phyloP scores from a whole-genome alignment of 192 early-diverging fungal genomes.

The Backusella westeae region DNA sequence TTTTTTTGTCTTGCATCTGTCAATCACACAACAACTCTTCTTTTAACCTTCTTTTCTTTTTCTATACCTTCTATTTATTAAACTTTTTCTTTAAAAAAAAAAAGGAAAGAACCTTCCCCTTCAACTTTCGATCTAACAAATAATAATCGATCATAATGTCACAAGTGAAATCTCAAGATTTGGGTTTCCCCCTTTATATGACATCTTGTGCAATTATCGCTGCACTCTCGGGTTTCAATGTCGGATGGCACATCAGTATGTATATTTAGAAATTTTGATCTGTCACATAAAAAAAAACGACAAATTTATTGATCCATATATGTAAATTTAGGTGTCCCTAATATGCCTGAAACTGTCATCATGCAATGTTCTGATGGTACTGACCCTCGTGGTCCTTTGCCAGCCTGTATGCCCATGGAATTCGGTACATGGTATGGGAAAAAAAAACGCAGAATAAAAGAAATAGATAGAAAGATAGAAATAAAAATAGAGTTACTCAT shows the following conservation, averaged over 20 bases:
- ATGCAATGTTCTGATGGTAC: slow-evolving; percentile 27
- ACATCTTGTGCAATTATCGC: slow-evolving; percentile 26
- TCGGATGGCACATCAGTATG: slow-evolving; percentile 38
- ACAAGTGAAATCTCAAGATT: slow-evolving; percentile 16
- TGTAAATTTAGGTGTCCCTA: slow-evolving; percentile 29
- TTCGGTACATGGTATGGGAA: slow-evolving; percentile 31
- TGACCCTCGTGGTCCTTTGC: slow-evolving; percentile 4
- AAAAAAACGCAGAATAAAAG: background rate
- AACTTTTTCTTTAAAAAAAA: slow-evolving; percentile 7
- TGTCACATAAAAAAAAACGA: background rate
- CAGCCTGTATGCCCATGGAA: slow-evolving; percentile 37
- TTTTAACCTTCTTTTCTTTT: slow-evolving; percentile 11
- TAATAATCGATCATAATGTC: slow-evolving; percentile 7
- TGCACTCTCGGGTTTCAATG: slow-evolving; percentile 34
- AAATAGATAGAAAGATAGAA: background rate
- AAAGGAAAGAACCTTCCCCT: background rate
- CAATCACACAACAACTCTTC: slow-evolving; percentile 1
- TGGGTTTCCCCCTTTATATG: slow-evolving; percentile 29
- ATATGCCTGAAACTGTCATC: slow-evolving; percentile 30
- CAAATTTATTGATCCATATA: background rate
- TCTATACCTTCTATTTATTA: background rate
- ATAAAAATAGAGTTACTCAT: background rate
- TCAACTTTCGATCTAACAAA: slow-evolving; percentile 1
- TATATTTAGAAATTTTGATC: background rate
- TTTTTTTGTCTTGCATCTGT: background rate